phyloP scores from a whole-genome alignment of 2,329 filamentous ascomycete genomes.

The Trichoderma sp. region DNA sequence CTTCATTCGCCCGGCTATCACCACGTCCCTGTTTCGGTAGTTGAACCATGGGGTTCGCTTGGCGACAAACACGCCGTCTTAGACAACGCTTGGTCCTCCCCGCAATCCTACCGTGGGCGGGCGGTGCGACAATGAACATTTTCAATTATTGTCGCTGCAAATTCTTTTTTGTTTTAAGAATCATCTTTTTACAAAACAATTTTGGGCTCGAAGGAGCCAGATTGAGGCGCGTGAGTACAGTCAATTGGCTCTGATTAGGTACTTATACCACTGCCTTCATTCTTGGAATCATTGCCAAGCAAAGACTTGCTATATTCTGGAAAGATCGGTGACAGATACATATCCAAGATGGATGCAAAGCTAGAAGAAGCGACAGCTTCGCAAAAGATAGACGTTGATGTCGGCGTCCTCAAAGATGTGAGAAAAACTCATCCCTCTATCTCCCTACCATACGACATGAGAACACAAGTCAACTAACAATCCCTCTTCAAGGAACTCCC shows the following conservation, averaged over 20 bases:
- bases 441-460: not conserved
- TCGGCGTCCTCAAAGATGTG: conserved; percentile 16
- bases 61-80: not conserved
- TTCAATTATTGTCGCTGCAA: not conserved
- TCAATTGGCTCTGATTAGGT: not conserved
- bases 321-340: not conserved
- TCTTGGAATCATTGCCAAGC: not conserved
- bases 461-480: not conserved
- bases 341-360: conserved; percentile 15
- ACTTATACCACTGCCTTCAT: not conserved
- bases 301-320: not conserved
- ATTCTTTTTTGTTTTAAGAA: not conserved
- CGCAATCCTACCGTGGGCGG: not conserved
- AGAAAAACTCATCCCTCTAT: not conserved
- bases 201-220: not conserved
- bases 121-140: not conserved
- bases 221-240: not conserved
- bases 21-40: not conserved
- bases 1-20: not conserved
- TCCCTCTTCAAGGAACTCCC: not conserved
- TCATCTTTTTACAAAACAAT: not conserved
- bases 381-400: conserved; percentile 6
- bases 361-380: not conserved
- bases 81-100: not conserved
- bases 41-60: conserved; percentile 1